Conservation (phyloP, 495 filamentous ascomycete genomes). For the Pseudotulostoma volvatum region DNA sequence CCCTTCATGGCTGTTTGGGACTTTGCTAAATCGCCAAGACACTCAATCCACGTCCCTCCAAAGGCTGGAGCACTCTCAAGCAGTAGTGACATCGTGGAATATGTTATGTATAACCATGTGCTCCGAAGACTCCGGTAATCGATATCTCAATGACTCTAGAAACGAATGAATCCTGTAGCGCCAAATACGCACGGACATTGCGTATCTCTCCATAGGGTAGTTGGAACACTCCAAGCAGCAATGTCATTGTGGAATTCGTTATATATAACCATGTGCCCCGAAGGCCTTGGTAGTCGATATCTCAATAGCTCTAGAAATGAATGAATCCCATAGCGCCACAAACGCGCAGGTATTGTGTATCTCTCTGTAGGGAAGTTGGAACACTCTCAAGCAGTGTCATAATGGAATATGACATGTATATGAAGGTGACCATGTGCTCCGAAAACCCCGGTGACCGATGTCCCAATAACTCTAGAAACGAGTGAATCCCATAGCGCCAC, state of each 20-base stretch:
- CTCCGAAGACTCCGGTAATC: slow-evolving; percentile 52
- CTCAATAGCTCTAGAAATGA: slow-evolving; percentile 59
- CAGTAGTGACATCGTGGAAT: slow-evolving; percentile 64
- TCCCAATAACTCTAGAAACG: slow-evolving; percentile 56
- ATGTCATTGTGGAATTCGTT: slow-evolving; percentile 65
- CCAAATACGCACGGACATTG: slow-evolving; percentile 78
- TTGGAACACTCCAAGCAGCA: slow-evolving; percentile 56
- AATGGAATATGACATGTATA: slow-evolving; percentile 69
- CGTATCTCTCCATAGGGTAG: slow-evolving; percentile 53
- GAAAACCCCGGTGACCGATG: slow-evolving; percentile 50
- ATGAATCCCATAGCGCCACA: slow-evolving; percentile 78
- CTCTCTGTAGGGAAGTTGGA: slow-evolving; percentile 52
- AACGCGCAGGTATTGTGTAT: slow-evolving; percentile 64
- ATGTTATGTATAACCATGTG: slow-evolving; percentile 74
- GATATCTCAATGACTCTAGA: slow-evolving; percentile 52
- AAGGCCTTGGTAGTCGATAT: slow-evolving; percentile 47
- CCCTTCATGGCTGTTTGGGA: slow-evolving; percentile 72
- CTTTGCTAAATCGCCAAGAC: slow-evolving; percentile 59
- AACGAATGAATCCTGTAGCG: slow-evolving; percentile 66
- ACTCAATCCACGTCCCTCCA: slow-evolving; percentile 82
- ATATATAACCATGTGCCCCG: slow-evolving; percentile 74
- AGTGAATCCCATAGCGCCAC: slow-evolving; percentile 74
- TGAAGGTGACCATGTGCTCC: slow-evolving; percentile 70
- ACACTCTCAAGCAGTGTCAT: slow-evolving; percentile 66
- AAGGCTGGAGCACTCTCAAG: slow-evolving; percentile 62